Evolutionary conservation across 2,329 filamentous ascomycete genomes (phyloP).

Genomic region (Botrytis aclada): DNA sequence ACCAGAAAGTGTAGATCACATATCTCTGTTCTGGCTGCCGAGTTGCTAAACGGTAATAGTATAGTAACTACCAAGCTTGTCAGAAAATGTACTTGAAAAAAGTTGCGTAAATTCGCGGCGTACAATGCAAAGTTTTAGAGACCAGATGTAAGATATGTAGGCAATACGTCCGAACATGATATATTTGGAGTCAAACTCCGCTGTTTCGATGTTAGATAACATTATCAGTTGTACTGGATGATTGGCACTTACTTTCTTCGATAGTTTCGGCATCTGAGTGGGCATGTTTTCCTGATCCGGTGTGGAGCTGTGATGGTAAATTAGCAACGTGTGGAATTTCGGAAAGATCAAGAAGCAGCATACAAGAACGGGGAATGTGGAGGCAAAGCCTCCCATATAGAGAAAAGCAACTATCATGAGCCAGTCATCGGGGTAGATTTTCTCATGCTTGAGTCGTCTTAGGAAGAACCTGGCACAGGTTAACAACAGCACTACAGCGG

Average conservation of each 20-base stretch:
- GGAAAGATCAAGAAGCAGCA: neutral
- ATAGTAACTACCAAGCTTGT: conserved; percentile 24
- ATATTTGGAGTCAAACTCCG: conserved; percentile 24
- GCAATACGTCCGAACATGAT: conserved; percentile 24
- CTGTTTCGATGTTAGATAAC: conserved; percentile 19
- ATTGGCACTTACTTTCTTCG: neutral
- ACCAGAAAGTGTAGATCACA: neutral
- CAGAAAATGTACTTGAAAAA: neutral
- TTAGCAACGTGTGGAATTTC: neutral
- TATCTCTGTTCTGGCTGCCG: conserved; percentile 20
- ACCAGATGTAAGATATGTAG: conserved; percentile 31
- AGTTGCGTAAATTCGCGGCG: neutral
- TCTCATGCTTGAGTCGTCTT: conserved; percentile 12
- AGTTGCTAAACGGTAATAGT: conserved; percentile 26
- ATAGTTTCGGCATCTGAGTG: neutral
- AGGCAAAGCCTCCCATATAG: neutral
- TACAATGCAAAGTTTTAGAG: conserved; percentile 32
- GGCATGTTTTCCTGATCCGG: neutral
- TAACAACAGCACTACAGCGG: neutral
- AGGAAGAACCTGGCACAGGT: neutral
- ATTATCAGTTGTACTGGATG: too few relatives aligned
- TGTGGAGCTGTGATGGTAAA: neutral
- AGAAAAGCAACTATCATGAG: conserved; percentile 1
- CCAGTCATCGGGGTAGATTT: conserved; percentile 8
- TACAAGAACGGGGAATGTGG: conserved; percentile 7